Percentiles rank a stretch among this genome's conserved stretches.
Conservation (phyloP, 106 monocot species). For the Phalaenopsis aphrodite region DNA sequence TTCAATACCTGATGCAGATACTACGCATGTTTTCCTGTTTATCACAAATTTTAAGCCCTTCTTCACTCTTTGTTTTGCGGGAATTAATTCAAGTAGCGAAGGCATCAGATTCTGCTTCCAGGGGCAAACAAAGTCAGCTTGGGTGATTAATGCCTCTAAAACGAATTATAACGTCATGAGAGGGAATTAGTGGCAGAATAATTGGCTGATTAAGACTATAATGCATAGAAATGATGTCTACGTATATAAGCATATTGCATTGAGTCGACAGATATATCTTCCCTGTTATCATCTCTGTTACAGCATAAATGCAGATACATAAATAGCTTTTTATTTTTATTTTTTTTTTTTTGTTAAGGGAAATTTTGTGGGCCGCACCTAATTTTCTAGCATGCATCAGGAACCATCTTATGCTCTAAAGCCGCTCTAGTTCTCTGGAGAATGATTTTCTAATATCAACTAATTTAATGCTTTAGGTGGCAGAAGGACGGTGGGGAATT, state of each 20-base stretch:
- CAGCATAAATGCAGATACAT: not conserved
- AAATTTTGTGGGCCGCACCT: too few relatives aligned
- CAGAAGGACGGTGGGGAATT: too few relatives aligned
- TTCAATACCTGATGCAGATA: too few relatives aligned
- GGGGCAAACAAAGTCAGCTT: not conserved
- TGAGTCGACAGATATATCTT: not conserved
- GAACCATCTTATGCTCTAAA: too few relatives aligned
- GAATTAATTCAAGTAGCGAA: not conserved
- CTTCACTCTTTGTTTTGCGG: not conserved
- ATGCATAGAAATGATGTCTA: too few relatives aligned
- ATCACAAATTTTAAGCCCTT: not conserved
- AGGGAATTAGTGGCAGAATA: too few relatives aligned
- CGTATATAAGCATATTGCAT: not conserved
- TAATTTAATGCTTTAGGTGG: too few relatives aligned
- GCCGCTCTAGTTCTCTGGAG: too few relatives aligned
- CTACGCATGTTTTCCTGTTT: not conserved
- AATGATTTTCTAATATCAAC: too few relatives aligned
- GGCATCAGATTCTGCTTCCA: conserved; percentile 5
- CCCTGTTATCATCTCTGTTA: not conserved
- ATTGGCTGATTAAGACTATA: too few relatives aligned
- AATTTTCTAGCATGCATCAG: too few relatives aligned
- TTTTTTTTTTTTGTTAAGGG: not conserved
- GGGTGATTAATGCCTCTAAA: not conserved
- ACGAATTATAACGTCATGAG: not conserved
- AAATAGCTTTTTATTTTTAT: not conserved